Evolutionary conservation across 179 eudicot species (phyloP).

Genomic region (Spergularia azorica): DNA sequence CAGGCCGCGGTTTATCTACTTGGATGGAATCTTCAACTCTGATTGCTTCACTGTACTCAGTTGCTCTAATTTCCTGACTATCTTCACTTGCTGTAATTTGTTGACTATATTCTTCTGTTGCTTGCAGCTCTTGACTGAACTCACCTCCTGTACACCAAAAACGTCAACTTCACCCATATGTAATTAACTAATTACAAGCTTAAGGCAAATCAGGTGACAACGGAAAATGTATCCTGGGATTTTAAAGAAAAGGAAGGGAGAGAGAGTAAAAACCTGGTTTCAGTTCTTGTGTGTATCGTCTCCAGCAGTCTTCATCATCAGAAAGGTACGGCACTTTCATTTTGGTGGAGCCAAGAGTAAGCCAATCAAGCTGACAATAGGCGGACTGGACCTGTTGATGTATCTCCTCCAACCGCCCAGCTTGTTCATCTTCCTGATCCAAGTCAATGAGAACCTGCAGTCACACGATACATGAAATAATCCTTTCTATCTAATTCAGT

Average conservation of each 20-base stretch:
- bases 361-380: constrained; percentile 60
- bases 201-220: not conserved
- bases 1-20: constrained; percentile 19
- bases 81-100: constrained; percentile 1
- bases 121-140: constrained; percentile 22
- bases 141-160: constrained; percentile 31
- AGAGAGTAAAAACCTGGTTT: constrained; percentile 35
- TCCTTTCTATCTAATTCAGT: not conserved
- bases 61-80: constrained; percentile 25
- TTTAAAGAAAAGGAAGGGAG: not conserved
- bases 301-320: constrained; percentile 30
- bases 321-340: constrained; percentile 22
- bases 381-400: constrained; percentile 46
- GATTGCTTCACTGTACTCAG: constrained; percentile 30
- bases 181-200: not conserved
- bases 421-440: constrained; percentile 73
- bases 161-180: constrained; percentile 1
- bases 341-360: constrained; percentile 25
- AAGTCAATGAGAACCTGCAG: constrained; percentile 74
- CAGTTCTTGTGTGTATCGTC: constrained; percentile 29
- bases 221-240: not conserved
- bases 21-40: constrained; percentile 23
- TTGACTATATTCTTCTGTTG: constrained; percentile 15
- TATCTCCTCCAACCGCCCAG: constrained; percentile 52
- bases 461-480: constrained; percentile 2